These are phyloP conservation scores for Arbutus unedo DNA, from an alignment of 148 eudicot species.

Conservation along the genomic window DNA sequence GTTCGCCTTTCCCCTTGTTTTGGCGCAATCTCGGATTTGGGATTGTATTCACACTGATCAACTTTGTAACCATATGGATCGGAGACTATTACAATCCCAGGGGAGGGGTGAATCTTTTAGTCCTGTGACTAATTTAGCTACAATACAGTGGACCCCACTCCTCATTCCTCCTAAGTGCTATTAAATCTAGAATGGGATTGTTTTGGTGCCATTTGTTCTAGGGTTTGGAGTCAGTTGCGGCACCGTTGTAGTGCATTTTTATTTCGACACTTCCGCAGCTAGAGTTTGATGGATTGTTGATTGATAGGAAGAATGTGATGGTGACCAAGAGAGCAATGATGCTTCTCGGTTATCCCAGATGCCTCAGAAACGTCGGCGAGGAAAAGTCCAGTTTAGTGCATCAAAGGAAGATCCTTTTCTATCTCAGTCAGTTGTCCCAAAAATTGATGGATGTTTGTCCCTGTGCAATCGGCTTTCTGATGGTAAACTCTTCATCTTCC, in stretches of 20 bases:
- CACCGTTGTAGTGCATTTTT: neutral
- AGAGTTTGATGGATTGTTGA: slow-evolving; percentile 2
- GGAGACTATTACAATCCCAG: neutral
- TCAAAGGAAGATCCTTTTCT: slow-evolving; percentile 32
- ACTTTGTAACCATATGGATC: neutral
- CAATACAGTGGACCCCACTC: neutral
- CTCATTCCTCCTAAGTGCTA: neutral
- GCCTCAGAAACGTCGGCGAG: slow-evolving; percentile 58
- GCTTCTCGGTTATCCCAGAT: slow-evolving; percentile 51
- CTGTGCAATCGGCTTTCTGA: slow-evolving; percentile 66
- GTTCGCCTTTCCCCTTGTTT: neutral
- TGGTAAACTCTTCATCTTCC: slow-evolving; percentile 38
- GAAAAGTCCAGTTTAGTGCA: slow-evolving; percentile 39
- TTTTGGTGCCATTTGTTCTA: neutral
- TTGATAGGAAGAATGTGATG: slow-evolving; percentile 77
- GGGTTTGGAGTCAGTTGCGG: neutral
- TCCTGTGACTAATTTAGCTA: neutral
- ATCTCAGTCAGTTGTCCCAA: slow-evolving; percentile 42
- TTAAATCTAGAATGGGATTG: neutral
- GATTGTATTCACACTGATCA: neutral
- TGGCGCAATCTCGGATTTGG: neutral
- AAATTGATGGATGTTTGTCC: slow-evolving; percentile 54
- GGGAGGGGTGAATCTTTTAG: neutral
- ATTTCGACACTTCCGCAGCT: neutral
- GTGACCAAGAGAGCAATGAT: slow-evolving; percentile 85